Evolutionary conservation across 1,139 yeast species (phyloP), one percentile per base, ranked within the genome.

Genomic region (Ashbya aceris): DNA sequence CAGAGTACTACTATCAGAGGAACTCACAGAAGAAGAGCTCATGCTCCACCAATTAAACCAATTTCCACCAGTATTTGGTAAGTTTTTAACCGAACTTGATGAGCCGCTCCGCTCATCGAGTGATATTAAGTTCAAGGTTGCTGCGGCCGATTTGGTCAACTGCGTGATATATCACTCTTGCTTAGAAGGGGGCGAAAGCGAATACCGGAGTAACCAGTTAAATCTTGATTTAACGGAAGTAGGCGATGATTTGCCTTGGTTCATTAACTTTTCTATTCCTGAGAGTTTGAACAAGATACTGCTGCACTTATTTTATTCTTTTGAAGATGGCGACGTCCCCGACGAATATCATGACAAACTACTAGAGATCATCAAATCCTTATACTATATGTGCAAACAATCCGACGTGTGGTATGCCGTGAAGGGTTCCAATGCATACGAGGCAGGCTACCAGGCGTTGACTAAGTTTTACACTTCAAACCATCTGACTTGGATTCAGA

Each of bases 401-500:
- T 58, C 57, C 3, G 49, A 55, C 8, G 36, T 56, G 6, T 68
- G 68, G 67, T 48, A 53, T 30, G 46, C 47, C 5, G 43, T 49
- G 7, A 53, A 52, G 32, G 36, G 42, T 10, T 41, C 54, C 41
- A 51, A 55, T 42, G 43, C 60, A 12, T 50, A 17, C 44, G 56
- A 43, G 46, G 49, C 45, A 49, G 58, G 42, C 17, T 48, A 34
- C 37, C 47, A 38, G 48, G 40, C 39, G 40, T 40, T 41, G 49
- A 39, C 41, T 44, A 44, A 43, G 26, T 48, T 48, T 44, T 66
- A 48, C 56, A 48, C 47, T 27, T 53, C 46, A 33, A 64, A 43
- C 48, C 64, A 55, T 61, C 67, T 38, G 60, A 64, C 17, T 49
- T 62, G 93, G 93, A 73, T 80, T 20, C 64, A 67, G 34, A 68